Evolutionary conservation across 1,284 basidiomycete genomes (phyloP), one percentile per base, ranked within the genome.

Genomic region (Vanrija sp.): DNA sequence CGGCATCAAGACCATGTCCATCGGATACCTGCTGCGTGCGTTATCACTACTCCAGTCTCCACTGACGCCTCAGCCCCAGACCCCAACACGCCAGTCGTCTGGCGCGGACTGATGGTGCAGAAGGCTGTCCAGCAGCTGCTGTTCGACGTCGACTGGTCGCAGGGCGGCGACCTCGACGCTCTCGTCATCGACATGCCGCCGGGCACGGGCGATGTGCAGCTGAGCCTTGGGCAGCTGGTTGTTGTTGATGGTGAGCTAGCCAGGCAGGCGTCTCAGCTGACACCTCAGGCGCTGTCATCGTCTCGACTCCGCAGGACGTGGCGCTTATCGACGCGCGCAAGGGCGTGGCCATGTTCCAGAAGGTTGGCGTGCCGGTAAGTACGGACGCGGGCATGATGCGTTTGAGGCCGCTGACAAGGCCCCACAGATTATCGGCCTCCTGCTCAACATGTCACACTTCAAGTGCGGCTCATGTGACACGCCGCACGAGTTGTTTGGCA

Each of bases 101-200:
- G 95, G 95, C 83, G 95, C 39, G 95, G 95, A 1, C 83, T 98
- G 48, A 98, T 98, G 95, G 96, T 98, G 2, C 94, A 96, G 79
- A 98, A 98, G 72, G 94, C 95, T 23, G 92, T 95, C 0, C 95
- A 98, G 74, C 74, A 98, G 72, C 80, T 98, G 0, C 81, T 98
- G 0, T 98, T 98, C 69, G 93, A 98, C 65, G 92, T 98, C 2
- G 95, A 98, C 72, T 98, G 96, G 95, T 70, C 67, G 1, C 65
- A 65, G 14, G 73, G 67, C 6, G 76, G 76, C 9, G 56, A 60
- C 1, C 77, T 98, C 26, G 95, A 98, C 69, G 80, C 91, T 0
- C 80, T 98, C 10, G 90, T 98, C 10, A 81, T 98, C 46, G 96
- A 98, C 75, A 93, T 97, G 87, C 95, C 95, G 1, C 95, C 95